A percentile compares a stretch with the other conserved stretches of the same genome.
Evolutionary conservation across 306 rosid genomes (phyloP).

Genomic region (Pachyrhizus erosus): DNA sequence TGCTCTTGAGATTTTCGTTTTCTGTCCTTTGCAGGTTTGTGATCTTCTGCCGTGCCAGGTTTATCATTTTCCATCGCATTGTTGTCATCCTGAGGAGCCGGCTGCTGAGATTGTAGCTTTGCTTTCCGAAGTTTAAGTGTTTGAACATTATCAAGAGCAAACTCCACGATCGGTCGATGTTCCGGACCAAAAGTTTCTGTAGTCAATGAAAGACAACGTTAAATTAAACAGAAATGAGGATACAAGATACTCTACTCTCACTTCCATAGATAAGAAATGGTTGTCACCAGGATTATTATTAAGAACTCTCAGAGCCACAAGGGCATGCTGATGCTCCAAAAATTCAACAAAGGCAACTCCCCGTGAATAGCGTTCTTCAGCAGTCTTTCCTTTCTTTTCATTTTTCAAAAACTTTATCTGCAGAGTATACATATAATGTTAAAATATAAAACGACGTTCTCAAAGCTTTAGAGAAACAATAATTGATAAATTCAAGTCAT

Average conservation of each 20-base stretch:
- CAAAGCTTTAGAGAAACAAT: background rate
- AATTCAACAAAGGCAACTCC: slow-evolving; percentile 96
- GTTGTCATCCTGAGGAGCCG: slow-evolving; percentile 35
- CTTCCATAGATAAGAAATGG: slow-evolving; percentile 24
- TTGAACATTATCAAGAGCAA: slow-evolving; percentile 89
- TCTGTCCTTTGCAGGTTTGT: slow-evolving; percentile 40
- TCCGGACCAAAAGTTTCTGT: slow-evolving; percentile 88
- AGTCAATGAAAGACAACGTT: slow-evolving; percentile 33
- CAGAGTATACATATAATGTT: slow-evolving; percentile 16
- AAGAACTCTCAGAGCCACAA: slow-evolving; percentile 93
- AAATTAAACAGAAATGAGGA: slow-evolving; percentile 6
- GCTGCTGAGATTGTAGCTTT: slow-evolving; percentile 63
- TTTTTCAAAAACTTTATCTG: slow-evolving; percentile 89
- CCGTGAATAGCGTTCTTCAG: slow-evolving; percentile 68
- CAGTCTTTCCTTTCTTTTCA: slow-evolving; percentile 75
- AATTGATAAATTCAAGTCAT: slow-evolving; percentile 8
- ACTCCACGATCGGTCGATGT: slow-evolving; percentile 95
- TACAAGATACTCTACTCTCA: background rate
- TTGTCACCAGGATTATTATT: slow-evolving; percentile 92
- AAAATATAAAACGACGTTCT: background rate
- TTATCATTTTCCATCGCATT: slow-evolving; percentile 33
- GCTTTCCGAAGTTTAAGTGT: slow-evolving; percentile 68
- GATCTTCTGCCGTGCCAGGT: slow-evolving; percentile 35
- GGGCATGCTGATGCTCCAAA: slow-evolving; percentile 96
- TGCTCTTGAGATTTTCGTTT: slow-evolving; percentile 63